Evolutionary conservation across 148 eudicot species (phyloP), one percentile per base, ranked within the genome.

Genomic region (Dianthus caryophyllus): DNA sequence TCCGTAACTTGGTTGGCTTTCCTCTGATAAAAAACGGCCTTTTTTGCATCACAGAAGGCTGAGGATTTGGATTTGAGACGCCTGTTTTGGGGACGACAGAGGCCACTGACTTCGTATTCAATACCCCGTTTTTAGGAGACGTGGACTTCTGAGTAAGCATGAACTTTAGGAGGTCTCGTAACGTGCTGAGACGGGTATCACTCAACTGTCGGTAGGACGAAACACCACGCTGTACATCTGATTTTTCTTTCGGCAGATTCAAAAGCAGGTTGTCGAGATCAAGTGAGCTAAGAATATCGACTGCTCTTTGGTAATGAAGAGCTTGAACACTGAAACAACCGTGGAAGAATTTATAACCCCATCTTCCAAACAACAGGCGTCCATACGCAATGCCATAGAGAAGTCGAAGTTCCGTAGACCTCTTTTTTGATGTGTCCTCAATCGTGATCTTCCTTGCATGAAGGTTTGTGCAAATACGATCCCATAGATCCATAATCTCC

Each of bases 401-500:
- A 53, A 93, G 72, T 10, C 98, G 73, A 36, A 92, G 89, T 57
- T 89, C 91, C 91, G 89, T 87, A 30, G 61, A 73, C 21, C 72
- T 76, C 79, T 89, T 93, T 68, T 71, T 85, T n/a, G 98, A 87
- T 29, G 69, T 75, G 75, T 93, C 98, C 61, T 79, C 94, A 5
- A 93, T 78, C 13, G 94, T 73, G 33, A 93, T 83, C 77, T 85
- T 78, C 73, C 96, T 67, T 48, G 85, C 69, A 4, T 66, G 89
- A 71, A 93, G 96, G 66, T 72, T 66, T 13, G 85, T 75, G 77
- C 98, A 93, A 29, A 93, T 84, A 1, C 96, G 85, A 71, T 89
- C 98, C 96, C 96, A 93, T 7, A 93, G 77, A 72, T 86, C 86
- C 98, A 93, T 93, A 58, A 89, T 70, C 51, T 89, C 91, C 77